Base-by-base conservation (phyloP, 176 grass and related monocot genomes). In the Oryza meyeriana region DNA sequence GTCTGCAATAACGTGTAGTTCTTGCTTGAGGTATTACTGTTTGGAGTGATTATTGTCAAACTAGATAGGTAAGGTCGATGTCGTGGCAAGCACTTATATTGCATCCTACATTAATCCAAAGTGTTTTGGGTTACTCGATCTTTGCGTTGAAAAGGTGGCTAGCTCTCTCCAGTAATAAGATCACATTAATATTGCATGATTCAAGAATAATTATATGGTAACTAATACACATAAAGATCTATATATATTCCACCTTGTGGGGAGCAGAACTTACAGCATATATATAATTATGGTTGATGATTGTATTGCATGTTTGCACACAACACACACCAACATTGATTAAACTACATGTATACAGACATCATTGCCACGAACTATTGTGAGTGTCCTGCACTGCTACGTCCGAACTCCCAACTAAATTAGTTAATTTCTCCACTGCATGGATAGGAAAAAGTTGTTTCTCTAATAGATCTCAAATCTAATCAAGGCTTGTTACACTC, bases 81-180 rank as follows among this genome's bases (percentile, higher is more conserved):
- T 32, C 61, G 45, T 90, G 83, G 66, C 67, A 59, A 86, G 66
- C 88, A 90, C 83, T 89, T 81, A 22, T 24, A 32, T 79, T 83
- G 69, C 72, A 77, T 25, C 30, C 47, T 35, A 20, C 31, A 30
- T 61, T 1, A 48, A 55, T 24, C 22, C 34, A 70, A 64, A 11
- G 22, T 63, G 82, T 76, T 34, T 50, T 52, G 40, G 32, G 28
- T 69, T 63, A 7, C 14, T 82, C 59, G 4, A 4, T 2, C 10
- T 71, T 42, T 3, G 11, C 20, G 41, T 44, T 80, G 34, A 35
- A 80, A 69, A 80, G 52, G 31, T 48, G 0, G 71, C 25, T 81
- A 50, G 50, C 71, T 29, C 57, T 39, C 64, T 58, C 65, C 22
- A 71, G 31, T 81, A 44, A 81, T 41, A 77, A 61, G n/a, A 25